Evolutionary conservation across 371 early-diverging fungal genomes (phyloP).

Genomic region (Syncephalastrum sp.): DNA sequence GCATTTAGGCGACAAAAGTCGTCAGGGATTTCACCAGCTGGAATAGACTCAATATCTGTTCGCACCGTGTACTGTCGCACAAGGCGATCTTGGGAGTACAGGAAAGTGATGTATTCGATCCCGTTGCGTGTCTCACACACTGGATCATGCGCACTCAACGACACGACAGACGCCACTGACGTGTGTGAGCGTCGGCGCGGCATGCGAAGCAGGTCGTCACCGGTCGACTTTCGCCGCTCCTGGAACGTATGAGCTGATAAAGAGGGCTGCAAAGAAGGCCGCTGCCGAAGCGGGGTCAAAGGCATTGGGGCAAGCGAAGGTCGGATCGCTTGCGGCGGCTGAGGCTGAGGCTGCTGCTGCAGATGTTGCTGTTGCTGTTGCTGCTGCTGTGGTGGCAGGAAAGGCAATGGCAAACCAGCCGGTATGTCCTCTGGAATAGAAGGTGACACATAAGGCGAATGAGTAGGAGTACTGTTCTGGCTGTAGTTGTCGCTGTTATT

Average conservation of each 20-base stretch:
- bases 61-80: constrained; percentile 69
- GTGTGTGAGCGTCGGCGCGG: constrained; percentile 31
- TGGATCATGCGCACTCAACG: constrained; percentile 47
- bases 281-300: constrained; percentile 8
- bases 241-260: background rate
- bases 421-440: too few species aligned
- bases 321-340: background rate
- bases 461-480: too few species aligned
- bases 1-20: constrained; percentile 72
- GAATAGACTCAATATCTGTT: constrained; percentile 73
- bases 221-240: too few species aligned
- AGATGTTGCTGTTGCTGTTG: too few species aligned
- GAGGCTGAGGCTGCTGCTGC: background rate
- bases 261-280: constrained; percentile 13
- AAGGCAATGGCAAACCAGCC: too few species aligned
- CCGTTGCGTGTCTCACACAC: constrained; percentile 37
- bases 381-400: too few species aligned
- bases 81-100: constrained; percentile 59
- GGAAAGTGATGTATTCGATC: constrained; percentile 61
- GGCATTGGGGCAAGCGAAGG: background rate
- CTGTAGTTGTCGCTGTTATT: too few species aligned
- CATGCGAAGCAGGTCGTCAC: too few species aligned
- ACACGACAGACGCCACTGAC: constrained; percentile 41
- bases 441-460: too few species aligned
- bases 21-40: constrained; percentile 51